phyloP scores from a whole-genome alignment of 2,329 filamentous ascomycete species.

The Eutypa lata region DNA sequence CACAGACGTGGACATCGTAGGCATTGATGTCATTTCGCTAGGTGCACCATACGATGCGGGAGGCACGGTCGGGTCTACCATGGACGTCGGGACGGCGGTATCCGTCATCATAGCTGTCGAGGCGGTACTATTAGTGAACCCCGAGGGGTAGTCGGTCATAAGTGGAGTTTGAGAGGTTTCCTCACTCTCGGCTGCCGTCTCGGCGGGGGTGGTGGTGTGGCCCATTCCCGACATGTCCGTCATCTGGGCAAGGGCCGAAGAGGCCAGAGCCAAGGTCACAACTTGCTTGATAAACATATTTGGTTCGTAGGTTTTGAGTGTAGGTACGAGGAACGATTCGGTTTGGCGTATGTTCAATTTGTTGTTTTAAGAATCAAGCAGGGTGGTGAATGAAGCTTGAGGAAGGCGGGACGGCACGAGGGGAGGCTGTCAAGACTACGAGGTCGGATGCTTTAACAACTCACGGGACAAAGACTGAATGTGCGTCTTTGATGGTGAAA shows the following conservation, averaged over 20 bases:
- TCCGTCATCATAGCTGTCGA: constrained; percentile 3
- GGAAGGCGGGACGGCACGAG: not conserved
- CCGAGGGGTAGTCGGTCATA: constrained; percentile 3
- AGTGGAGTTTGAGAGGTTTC: constrained; percentile 1
- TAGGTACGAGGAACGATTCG: too few relatives aligned
- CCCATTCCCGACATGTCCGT: constrained; percentile 9
- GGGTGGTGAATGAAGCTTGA: not conserved
- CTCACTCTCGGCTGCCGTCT: constrained; percentile 3
- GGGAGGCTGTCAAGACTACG: not conserved
- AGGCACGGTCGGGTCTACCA: not conserved
- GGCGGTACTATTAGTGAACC: constrained; percentile 3
- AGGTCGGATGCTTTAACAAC: not conserved
- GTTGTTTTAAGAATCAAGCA: not conserved
- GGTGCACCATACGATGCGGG: constrained; percentile 1
- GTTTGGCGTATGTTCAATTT: not conserved
- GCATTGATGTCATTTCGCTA: constrained; percentile 7
- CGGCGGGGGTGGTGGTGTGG: not conserved
- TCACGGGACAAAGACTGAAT: not conserved
- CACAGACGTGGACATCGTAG: constrained; percentile 4
- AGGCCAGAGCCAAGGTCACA: constrained; percentile 18
- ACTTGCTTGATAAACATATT: constrained; percentile 21
- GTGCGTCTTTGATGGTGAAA: not conserved
- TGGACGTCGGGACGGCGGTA: not conserved
- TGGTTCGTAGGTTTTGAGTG: constrained; percentile 5
- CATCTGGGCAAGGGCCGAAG: constrained; percentile 19